Conservation (phyloP, 768 basidiomycete species). For the Pleurotus cornucopiae region DNA sequence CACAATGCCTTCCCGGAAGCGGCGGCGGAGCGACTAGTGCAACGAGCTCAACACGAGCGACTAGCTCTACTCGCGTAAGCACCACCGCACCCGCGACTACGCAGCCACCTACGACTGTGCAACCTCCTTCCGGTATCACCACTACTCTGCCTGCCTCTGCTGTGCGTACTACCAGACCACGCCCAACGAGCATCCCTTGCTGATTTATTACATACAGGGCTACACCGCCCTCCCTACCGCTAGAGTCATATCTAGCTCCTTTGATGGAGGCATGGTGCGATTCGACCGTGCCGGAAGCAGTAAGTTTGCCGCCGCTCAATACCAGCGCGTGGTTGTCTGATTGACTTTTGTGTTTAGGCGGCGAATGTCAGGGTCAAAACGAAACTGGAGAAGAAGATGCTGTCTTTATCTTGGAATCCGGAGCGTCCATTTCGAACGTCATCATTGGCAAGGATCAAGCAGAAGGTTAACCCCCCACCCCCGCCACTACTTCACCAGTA, state of each 20-base stretch:
- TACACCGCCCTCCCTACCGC: constrained; percentile 24
- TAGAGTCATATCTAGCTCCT: constrained; percentile 22
- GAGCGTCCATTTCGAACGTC: constrained; percentile 24
- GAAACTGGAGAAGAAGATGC: constrained; percentile 26
- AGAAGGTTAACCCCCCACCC: constrained; percentile 13
- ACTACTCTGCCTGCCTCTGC: constrained; percentile 22
- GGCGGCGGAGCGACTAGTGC: not conserved
- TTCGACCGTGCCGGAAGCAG: constrained; percentile 25
- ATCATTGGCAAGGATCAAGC: constrained; percentile 24
- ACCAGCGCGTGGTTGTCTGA: not conserved
- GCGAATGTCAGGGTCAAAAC: constrained; percentile 20
- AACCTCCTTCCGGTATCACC: constrained; percentile 16
- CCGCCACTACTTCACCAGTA: not conserved
- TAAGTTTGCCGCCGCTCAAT: constrained; percentile 8
- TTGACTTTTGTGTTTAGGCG: constrained; percentile 12
- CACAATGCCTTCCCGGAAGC: constrained; percentile 14
- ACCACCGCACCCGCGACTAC: constrained; percentile 11
- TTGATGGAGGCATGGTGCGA: constrained; percentile 24
- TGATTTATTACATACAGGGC: constrained; percentile 12
- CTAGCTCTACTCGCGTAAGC: constrained; percentile 6
- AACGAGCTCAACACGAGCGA: constrained; percentile 9
- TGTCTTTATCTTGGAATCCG: constrained; percentile 23
- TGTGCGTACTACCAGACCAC: constrained; percentile 11
- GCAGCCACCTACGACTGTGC: constrained; percentile 13
- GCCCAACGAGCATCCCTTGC: not conserved